Evolutionary conservation across 1,139 yeast species (phyloP).

Genomic region (Kurtzmaniella quercitrusa): DNA sequence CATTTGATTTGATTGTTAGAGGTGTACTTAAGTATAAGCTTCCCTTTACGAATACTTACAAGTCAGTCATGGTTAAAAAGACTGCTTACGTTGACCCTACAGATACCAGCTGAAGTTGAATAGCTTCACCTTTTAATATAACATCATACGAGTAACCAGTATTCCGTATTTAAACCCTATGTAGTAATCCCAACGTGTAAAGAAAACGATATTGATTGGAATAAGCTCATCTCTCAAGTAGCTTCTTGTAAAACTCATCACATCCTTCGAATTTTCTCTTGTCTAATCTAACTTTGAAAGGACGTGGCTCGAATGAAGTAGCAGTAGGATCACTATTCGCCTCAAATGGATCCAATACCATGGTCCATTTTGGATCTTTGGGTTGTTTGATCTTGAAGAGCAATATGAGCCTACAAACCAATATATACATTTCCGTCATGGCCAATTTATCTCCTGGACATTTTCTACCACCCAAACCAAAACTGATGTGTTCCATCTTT

Average conservation of each 20-base stretch:
- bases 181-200: too few species aligned
- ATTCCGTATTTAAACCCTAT: not conserved
- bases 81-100: conserved; percentile 57
- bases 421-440: conserved; percentile 52
- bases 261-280: conserved; percentile 19
- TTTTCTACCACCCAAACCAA: conserved; percentile 68
- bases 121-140: not conserved
- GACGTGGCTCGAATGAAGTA: conserved; percentile 56
- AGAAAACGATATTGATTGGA: too few species aligned
- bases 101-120: conserved; percentile 3
- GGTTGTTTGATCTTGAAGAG: conserved; percentile 42
- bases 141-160: not conserved
- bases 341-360: conserved; percentile 47
- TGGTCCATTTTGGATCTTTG: conserved; percentile 16
- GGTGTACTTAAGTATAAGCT: conserved; percentile 78
- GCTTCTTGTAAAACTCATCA: conserved; percentile 17
- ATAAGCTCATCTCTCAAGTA: too few species aligned
- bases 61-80: conserved; percentile 61
- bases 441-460: conserved; percentile 68
- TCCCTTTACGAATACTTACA: conserved; percentile 55
- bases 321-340: conserved; percentile 48
- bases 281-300: conserved; percentile 31
- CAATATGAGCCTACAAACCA: conserved; percentile 29
- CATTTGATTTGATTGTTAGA: conserved; percentile 80
- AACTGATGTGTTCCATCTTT: conserved; percentile 48